Evolutionary conservation across 2,329 filamentous ascomycete species (phyloP).

Genomic region (Neonectria sp.): DNA sequence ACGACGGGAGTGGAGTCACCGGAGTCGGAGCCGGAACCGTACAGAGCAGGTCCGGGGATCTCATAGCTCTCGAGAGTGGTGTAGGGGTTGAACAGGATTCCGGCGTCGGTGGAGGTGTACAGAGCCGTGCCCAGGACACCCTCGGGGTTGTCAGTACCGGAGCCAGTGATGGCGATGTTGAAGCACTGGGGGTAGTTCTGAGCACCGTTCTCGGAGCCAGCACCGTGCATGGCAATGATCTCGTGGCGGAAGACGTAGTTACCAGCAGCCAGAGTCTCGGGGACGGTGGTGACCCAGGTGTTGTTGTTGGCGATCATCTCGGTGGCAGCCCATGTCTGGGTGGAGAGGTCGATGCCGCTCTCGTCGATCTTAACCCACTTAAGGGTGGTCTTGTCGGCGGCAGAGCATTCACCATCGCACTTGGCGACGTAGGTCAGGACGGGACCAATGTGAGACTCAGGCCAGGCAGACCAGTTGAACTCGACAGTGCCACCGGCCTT

Average conservation of each 20-base stretch:
- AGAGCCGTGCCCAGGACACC: conserved; percentile 52
- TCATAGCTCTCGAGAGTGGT: conserved; percentile 43
- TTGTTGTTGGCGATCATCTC: conserved; percentile 62
- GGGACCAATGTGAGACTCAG: conserved; percentile 64
- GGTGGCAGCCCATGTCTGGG: conserved; percentile 53
- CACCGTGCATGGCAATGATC: conserved; percentile 53
- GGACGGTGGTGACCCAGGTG: conserved; percentile 55
- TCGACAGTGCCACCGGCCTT: conserved; percentile 59
- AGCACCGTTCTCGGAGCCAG: conserved; percentile 57
- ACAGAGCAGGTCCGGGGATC: conserved; percentile 50
- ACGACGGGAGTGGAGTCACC: conserved; percentile 22
- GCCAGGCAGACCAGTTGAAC: conserved; percentile 61
- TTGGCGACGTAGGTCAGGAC: conserved; percentile 76
- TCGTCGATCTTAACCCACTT: conserved; percentile 77
- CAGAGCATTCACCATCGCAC: conserved; percentile 67
- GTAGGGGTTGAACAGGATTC: conserved; percentile 53
- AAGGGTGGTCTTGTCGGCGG: conserved; percentile 66
- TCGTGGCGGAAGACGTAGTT: conserved; percentile 67
- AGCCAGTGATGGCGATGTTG: conserved; percentile 62
- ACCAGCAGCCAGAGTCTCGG: conserved; percentile 53
- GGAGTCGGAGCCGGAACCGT: conserved; percentile 37
- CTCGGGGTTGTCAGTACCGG: conserved; percentile 53
- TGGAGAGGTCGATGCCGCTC: conserved; percentile 62
- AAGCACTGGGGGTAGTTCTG: conserved; percentile 67
- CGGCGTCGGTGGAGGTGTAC: conserved; percentile 49